Percentiles rank a stretch among this genome's conserved stretches.
These are phyloP conservation scores for Thymus quinquecostatus DNA, from an alignment of 257 asterid genomes.

Conservation along the genomic window DNA sequence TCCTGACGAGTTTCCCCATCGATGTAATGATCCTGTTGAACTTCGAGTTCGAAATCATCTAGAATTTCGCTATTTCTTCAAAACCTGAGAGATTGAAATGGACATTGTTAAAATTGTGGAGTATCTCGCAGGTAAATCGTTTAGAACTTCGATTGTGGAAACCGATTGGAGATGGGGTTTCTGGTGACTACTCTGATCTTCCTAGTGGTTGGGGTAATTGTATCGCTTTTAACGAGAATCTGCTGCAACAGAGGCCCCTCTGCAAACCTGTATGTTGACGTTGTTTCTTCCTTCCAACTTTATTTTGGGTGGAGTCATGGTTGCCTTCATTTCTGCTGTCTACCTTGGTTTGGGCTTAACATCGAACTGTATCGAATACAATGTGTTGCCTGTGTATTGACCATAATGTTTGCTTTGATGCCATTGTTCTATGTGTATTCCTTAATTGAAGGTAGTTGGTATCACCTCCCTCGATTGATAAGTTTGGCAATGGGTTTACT, in stretches of 20 bases:
- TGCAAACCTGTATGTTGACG: slow-evolving; percentile 67
- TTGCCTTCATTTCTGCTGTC: not conserved
- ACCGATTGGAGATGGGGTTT: slow-evolving; percentile 64
- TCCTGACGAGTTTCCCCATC: too few species aligned
- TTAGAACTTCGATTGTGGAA: too few species aligned
- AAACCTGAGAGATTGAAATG: too few species aligned
- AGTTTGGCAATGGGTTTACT: not conserved
- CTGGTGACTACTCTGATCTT: slow-evolving; percentile 72
- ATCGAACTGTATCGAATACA: not conserved
- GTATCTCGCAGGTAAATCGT: too few species aligned
- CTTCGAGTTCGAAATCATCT: too few species aligned
- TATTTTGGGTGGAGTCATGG: too few species aligned
- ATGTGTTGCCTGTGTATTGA: not conserved
- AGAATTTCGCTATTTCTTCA: too few species aligned
- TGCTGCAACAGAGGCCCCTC: slow-evolving; percentile 95
- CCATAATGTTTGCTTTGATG: not conserved
- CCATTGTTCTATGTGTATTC: not conserved
- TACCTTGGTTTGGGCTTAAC: not conserved
- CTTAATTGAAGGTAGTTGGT: slow-evolving; percentile 1
- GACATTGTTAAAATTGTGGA: too few species aligned
- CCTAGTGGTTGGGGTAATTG: slow-evolving; percentile 73
- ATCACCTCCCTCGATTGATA: slow-evolving; percentile 8
- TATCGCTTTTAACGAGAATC: slow-evolving; percentile 66
- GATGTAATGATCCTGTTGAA: too few species aligned
- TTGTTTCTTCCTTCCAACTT: not conserved